Base-by-base conservation (phyloP, 176 grass and related monocot species). In the Zoysia pacifica region DNA sequence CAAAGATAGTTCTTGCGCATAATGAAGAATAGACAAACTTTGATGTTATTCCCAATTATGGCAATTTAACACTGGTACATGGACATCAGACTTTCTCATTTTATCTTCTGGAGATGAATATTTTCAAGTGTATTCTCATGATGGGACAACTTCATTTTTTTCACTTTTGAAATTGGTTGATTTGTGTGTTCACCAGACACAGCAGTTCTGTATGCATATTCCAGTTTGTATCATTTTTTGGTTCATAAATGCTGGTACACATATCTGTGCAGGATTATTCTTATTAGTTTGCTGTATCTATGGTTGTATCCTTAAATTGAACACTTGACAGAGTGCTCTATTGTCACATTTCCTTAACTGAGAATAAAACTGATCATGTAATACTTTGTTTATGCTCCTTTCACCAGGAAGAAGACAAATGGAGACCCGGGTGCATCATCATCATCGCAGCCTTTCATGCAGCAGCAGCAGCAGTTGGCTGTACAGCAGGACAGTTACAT, bases 401-500 rank as follows among this genome's bases (percentile, higher is more conserved):
- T 88, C 40, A 67, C 64, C 56, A 98, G 95, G 86, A 98, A 90
- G 86, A 98, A 98, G 81, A 88, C 83, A 40, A 94, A 93, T 81
- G 95, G 92, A 81, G 92, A 94, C 10, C 78, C 84, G 40, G 64
- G 87, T 5, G 82, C 71, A 54, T 91, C 94, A 50, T 92, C 94
- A 42, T 94, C 94, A 35, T 76, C 87, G 74, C 94, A 91, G 18
- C 87, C 92, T 62, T 82, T 94, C 73, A 82, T 83, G 74, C 95
- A 97, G 80, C 91, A 93, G 79, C 90, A 93, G 60, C 87, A 97
- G 76, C 89, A 97, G 73, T 48, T 97, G 81, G 89, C 90, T 47
- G 86, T 87, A 77, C 94, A 97, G 49, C 92, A 94, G 82, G 95
- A 98, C 50, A 98, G 77, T 86, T 98, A 94, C 77, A 93, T 94